phyloP scores from a whole-genome alignment of 2,329 filamentous ascomycete species.

The Xylariaceae sp. region DNA sequence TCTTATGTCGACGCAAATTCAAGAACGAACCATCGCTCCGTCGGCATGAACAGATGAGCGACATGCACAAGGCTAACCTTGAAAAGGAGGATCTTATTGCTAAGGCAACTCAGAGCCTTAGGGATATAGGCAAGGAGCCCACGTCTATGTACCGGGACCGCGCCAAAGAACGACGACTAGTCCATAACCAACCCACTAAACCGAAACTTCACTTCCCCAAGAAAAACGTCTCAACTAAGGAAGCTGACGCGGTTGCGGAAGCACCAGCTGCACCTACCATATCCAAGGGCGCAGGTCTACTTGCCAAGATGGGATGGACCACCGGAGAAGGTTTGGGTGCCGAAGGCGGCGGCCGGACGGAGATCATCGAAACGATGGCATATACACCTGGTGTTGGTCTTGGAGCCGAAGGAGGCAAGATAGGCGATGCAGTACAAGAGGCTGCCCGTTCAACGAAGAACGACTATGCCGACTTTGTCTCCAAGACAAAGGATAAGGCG shows the following conservation, averaged over 20 bases:
- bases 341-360: conserved; percentile 56
- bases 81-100: conserved; percentile 27
- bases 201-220: conserved; percentile 35
- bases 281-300: conserved; percentile 61
- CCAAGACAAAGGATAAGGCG: conserved; percentile 60
- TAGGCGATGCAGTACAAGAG: conserved; percentile 62
- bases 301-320: conserved; percentile 70
- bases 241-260: conserved; percentile 37
- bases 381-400: conserved; percentile 66
- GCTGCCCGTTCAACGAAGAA: conserved; percentile 57
- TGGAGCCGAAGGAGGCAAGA: conserved; percentile 62
- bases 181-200: conserved; percentile 56
- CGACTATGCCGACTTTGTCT: conserved; percentile 57
- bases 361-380: conserved; percentile 58
- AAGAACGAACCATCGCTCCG: conserved; percentile 37
- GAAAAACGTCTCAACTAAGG: conserved; percentile 29
- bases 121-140: conserved; percentile 33
- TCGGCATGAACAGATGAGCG: conserved; percentile 41
- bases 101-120: conserved; percentile 31
- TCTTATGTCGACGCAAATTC: conserved; percentile 41
- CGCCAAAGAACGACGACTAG: conserved; percentile 60
- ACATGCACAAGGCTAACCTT: conserved; percentile 38
- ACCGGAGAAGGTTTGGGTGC: conserved; percentile 60
- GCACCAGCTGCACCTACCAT: conserved; percentile 34
- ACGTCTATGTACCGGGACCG: conserved; percentile 55